Base-by-base conservation (phyloP, 371 early-diverging fungal genomes). In the Apophysomyces variabilis region DNA sequence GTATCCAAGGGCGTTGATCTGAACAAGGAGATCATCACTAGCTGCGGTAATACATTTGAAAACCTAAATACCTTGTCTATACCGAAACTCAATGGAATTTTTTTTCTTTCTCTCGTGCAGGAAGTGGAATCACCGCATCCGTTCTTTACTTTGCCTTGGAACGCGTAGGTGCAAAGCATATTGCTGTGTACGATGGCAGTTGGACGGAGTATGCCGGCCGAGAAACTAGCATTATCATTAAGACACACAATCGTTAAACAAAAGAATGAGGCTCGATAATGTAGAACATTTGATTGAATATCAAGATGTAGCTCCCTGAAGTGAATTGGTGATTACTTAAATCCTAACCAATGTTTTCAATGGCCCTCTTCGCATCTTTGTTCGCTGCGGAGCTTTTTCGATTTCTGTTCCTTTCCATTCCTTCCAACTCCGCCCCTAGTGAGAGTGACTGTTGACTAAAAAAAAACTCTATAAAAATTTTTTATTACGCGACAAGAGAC, bases 131-230 rank as follows among this genome's bases (percentile, higher is more conserved):
- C 39, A 93, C 91, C 0, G 94, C 94, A 3, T 82, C 92, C 5
- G 85, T 89, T 8, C 71, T 94, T 1, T 91, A 91, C 68, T 73
- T 92, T 62, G 89, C 92, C 0, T 73, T 92, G 57, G 89, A 91
- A 45, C 79, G 84, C 39, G 72, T 82, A 1, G 93, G 91, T 5
- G 85, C 87, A 26, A 71, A 80, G 35, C 66, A 87, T 41, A 68
- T 94, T 38, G 78, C 92, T 3, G 85, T 94, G 5, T 94, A 89
- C 73, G 94, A 94, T 71, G 94, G 94, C 7, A 90, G 91, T 54
- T 94, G 94, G 94, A 87, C 92, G 9, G 93, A 94, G 66, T 94
- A 93, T 68, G 93, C 92, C 35, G 79, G 76, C 38, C 80, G 80
- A 36, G 73, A 84, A 21, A 83, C 86, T 58, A 85, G 84, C 56